phyloP scores from a whole-genome alignment of 495 filamentous ascomycete genomes.

The Talaromyces ruber region DNA sequence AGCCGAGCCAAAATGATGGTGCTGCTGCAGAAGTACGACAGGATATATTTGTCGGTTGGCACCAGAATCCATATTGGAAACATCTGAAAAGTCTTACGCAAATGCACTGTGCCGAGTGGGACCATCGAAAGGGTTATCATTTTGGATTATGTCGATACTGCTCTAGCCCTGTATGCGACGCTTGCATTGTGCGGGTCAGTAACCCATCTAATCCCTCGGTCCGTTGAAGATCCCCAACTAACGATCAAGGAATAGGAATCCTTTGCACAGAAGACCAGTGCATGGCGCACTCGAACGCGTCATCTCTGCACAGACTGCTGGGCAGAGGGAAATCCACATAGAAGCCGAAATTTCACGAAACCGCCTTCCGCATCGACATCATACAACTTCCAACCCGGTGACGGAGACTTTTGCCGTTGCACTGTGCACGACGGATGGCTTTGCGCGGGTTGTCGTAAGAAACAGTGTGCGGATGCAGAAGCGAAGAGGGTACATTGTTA shows the following conservation, averaged over 20 bases:
- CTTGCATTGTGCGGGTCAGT: conserved; percentile 15
- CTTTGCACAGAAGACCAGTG: conserved; percentile 2
- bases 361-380: not conserved
- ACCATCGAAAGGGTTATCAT: conserved; percentile 11
- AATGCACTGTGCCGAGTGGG: conserved; percentile 10
- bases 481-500: conserved; percentile 7
- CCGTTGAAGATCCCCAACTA: not conserved
- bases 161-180: conserved; percentile 19
- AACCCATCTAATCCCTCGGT: not conserved
- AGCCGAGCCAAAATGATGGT: not conserved
- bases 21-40: not conserved
- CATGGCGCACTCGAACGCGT: conserved; percentile 9
- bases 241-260: not conserved
- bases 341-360: conserved; percentile 1
- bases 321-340: conserved; percentile 9
- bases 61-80: conserved; percentile 14
- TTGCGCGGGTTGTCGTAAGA: conserved; percentile 16
- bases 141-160: conserved; percentile 14
- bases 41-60: conserved; percentile 10
- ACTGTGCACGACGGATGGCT: conserved; percentile 17
- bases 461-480: conserved; percentile 9
- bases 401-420: conserved; percentile 12
- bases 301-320: conserved; percentile 14
- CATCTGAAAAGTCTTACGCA: conserved; percentile 13
- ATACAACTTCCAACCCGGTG: conserved; percentile 3